A percentile compares a stretch with the other conserved stretches of the same genome.
Evolutionary conservation across 768 basidiomycete species (phyloP).

Genomic region (Chlorophyllum brunneum): DNA sequence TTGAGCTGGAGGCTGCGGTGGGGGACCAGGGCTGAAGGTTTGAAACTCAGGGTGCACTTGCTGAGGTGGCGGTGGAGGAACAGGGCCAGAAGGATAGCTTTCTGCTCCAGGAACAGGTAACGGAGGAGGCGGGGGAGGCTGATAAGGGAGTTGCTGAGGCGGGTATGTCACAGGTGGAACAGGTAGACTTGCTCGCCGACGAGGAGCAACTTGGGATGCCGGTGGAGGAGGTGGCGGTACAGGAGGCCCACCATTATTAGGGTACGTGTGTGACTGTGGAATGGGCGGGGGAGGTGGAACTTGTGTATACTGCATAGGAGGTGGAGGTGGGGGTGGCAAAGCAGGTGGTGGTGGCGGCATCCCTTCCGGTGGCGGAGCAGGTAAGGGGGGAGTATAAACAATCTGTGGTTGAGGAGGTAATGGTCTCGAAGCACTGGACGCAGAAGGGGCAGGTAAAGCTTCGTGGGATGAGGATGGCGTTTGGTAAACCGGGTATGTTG

Average conservation of each 20-base stretch:
- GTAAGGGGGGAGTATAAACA: slow-evolving; percentile 39
- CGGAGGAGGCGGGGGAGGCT: slow-evolving; percentile 35
- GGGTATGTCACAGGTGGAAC: slow-evolving; percentile 44
- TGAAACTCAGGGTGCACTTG: background rate
- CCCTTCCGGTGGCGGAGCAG: slow-evolving; percentile 30
- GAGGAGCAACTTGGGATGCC: slow-evolving; percentile 16
- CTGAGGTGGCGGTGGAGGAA: slow-evolving; percentile 22
- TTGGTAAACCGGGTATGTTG: slow-evolving; percentile 19
- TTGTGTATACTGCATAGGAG: slow-evolving; percentile 19
- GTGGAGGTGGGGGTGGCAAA: slow-evolving; percentile 23
- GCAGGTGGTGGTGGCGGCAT: slow-evolving; percentile 20
- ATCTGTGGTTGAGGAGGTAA: slow-evolving; percentile 27
- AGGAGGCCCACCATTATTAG: slow-evolving; percentile 15
- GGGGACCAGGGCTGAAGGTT: slow-evolving; percentile 18
- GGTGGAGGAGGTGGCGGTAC: slow-evolving; percentile 29
- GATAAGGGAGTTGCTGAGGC: slow-evolving; percentile 29
- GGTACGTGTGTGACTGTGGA: slow-evolving; percentile 19
- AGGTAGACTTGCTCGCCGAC: slow-evolving; percentile 37
- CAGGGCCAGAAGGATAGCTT: slow-evolving; percentile 23
- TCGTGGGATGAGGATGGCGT: slow-evolving; percentile 32
- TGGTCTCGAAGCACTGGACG: slow-evolving; percentile 17
- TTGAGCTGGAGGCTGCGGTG: slow-evolving; percentile 36
- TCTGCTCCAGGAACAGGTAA: slow-evolving; percentile 21
- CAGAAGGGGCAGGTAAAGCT: slow-evolving; percentile 2
- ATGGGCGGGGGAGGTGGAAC: slow-evolving; percentile 4